Evolutionary conservation across 1,284 basidiomycete genomes (phyloP).

Genomic region (Ceraceosorus guamensis): DNA sequence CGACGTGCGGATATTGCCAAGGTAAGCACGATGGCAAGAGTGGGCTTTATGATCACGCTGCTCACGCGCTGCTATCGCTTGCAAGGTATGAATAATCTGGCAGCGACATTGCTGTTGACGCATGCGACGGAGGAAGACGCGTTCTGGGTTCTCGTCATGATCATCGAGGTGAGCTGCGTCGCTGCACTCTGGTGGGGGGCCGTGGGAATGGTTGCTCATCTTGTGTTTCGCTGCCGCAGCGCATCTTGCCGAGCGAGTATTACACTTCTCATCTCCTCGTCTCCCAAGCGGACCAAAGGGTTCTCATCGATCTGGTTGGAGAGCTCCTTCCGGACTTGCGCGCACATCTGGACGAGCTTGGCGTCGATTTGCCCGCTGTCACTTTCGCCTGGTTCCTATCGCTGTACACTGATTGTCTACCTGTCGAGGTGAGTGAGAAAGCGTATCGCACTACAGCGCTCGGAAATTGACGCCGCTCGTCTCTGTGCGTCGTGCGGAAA

Average conservation of each 20-base stretch:
- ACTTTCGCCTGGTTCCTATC: slow-evolving; percentile 98
- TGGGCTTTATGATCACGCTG: not conserved
- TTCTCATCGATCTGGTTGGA: slow-evolving; percentile 76
- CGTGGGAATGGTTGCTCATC: slow-evolving; percentile 43
- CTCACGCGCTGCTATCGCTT: slow-evolving; percentile 5
- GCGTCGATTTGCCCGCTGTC: slow-evolving; percentile 83
- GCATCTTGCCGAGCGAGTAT: slow-evolving; percentile 50
- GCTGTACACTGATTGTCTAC: slow-evolving; percentile 89
- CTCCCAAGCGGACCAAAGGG: slow-evolving; percentile 85
- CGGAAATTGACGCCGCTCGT: slow-evolving; percentile 55
- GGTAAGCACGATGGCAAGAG: slow-evolving; percentile 1
- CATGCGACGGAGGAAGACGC: slow-evolving; percentile 92
- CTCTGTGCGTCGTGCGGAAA: not conserved
- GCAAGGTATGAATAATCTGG: slow-evolving; percentile 92
- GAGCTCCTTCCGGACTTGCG: slow-evolving; percentile 69
- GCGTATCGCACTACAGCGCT: not conserved
- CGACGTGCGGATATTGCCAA: slow-evolving; percentile 49
- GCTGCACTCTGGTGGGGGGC: slow-evolving; percentile 71
- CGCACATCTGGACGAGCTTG: slow-evolving; percentile 67
- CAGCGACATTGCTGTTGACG: slow-evolving; percentile 83
- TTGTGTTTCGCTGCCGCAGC: slow-evolving; percentile 16
- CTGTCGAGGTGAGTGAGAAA: slow-evolving; percentile 66
- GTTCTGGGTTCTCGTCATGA: slow-evolving; percentile 86
- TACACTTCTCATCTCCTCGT: slow-evolving; percentile 55
- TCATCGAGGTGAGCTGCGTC: slow-evolving; percentile 71